Evolutionary conservation across 345 rosid genomes (phyloP), one percentile per base, ranked within the genome.

Genomic region (Eutrema heterophyllum): DNA sequence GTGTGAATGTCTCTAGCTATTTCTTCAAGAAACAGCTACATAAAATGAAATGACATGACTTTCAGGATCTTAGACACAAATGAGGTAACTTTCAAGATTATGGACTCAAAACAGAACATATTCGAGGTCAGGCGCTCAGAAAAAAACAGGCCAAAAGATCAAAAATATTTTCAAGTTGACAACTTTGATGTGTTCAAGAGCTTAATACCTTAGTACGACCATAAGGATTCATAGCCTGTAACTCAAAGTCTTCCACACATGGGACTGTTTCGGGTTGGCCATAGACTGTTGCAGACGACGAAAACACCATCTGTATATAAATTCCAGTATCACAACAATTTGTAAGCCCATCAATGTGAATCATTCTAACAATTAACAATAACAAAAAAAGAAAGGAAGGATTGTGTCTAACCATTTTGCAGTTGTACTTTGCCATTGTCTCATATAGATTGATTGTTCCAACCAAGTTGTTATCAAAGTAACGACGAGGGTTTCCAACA

Each of bases 201-300:
- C 12, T 44, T 55, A 51, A 33, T 81, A 91, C 98, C 98, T 92
- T 95, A 14, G 96, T 92, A 30, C 97, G 81, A 53, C 99, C 97
- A 68, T 95, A 95, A 36, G 99, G 97, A 81, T 85, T 95, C 97
- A 90, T 92, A 54, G 97, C 96, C 70, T 51, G 76, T 53, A 87
- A 81, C 64, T 84, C 78, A 70, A 84, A 89, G 81, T 85, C 88
- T 83, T 91, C 99, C 32, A 80, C 85, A 75, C 97, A 91, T 2
- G 97, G 96, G 48, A 89, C 85, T 77, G 80, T 84, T 27, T 88
- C 91, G 12, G 99, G 99, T 79, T 95, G 97, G 74, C 97, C 96
- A 79, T 92, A 95, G 44, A 92, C 97, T 56, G 99, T 95, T 30
- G 99, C 90, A 24, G 97, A 92, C 52, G 99, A 95, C n/a, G 99